Percentiles rank a stretch among this genome's conserved stretches.
Evolutionary conservation across 2,329 filamentous ascomycete species (phyloP).

Genomic region (Teratosphaeria nubilosa): DNA sequence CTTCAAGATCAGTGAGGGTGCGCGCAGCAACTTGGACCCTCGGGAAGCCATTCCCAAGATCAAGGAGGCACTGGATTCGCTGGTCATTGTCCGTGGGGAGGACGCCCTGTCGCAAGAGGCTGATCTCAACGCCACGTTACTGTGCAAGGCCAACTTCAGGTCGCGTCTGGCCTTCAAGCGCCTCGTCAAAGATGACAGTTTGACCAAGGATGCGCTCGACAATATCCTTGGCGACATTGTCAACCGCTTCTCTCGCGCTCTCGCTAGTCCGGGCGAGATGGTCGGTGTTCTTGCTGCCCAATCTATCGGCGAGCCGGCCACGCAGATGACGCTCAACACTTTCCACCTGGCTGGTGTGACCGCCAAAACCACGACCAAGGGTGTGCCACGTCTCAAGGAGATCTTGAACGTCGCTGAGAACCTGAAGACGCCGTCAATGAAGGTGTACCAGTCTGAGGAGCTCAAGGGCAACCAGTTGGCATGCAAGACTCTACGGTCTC

Average conservation of each 20-base stretch:
- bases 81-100: constrained; percentile 76
- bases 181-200: constrained; percentile 70
- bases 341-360: constrained; percentile 99
- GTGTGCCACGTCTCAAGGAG: constrained; percentile 98
- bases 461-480: constrained; percentile 59
- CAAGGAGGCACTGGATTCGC: constrained; percentile 59
- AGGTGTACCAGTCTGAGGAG: constrained; percentile 65
- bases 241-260: constrained; percentile 73
- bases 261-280: constrained; percentile 93
- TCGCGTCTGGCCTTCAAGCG: constrained; percentile 89
- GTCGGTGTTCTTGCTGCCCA: constrained; percentile 95
- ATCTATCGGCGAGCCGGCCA: constrained; percentile 96
- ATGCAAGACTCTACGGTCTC: constrained; percentile 76
- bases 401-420: constrained; percentile 96
- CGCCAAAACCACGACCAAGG: constrained; percentile 97
- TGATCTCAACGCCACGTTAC: constrained; percentile 73
- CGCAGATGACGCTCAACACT: constrained; percentile 98
- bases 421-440: constrained; percentile 98
- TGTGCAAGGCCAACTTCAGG: constrained; percentile 86
- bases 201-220: constrained; percentile 86
- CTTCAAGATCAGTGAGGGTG: constrained; percentile 78
- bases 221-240: constrained; percentile 87
- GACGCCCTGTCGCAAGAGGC: constrained; percentile 79
- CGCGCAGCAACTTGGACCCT: constrained; percentile 81
- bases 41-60: constrained; percentile 77